phyloP scores from a whole-genome alignment of 108 stramenopile genomes.

The Cyclotella cryptica region DNA sequence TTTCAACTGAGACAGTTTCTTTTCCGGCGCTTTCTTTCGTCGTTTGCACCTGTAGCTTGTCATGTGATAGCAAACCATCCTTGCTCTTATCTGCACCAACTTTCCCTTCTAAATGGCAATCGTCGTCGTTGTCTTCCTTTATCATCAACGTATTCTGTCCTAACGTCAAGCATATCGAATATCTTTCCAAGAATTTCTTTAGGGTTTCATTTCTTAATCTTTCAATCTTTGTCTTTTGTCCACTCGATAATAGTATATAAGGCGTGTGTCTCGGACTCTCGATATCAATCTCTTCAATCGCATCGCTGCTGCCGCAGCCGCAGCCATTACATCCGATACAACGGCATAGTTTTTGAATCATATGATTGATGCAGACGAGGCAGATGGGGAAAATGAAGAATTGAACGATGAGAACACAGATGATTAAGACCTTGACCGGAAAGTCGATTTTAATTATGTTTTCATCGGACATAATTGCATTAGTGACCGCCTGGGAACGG shows the following conservation, averaged over 20 bases:
- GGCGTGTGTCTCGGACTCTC: not conserved
- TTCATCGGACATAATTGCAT: too few species aligned
- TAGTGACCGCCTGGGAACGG: too few species aligned
- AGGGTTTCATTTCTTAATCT: constrained; percentile 4
- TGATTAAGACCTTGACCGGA: constrained; percentile 19
- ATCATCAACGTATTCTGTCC: not conserved
- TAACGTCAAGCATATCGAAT: not conserved
- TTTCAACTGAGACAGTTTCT: not conserved
- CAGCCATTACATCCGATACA: constrained; percentile 10
- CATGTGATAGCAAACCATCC: not conserved
- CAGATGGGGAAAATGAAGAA: constrained; percentile 24
- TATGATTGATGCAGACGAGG: not conserved
- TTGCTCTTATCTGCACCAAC: too few species aligned
- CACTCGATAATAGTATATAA: not conserved
- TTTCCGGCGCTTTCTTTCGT: not conserved
- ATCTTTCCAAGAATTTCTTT: constrained; percentile 8
- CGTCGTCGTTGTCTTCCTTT: not conserved
- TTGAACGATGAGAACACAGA: constrained; percentile 12
- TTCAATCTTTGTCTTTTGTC: constrained; percentile 1
- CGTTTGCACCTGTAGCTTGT: not conserved
- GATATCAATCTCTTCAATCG: not conserved
- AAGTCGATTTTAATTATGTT: constrained; percentile 5
- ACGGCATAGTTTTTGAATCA: not conserved
- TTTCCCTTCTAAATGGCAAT: too few species aligned
- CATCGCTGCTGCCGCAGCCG: not conserved